phyloP scores from a whole-genome alignment of 768 basidiomycete species.

The Suillus sp. region DNA sequence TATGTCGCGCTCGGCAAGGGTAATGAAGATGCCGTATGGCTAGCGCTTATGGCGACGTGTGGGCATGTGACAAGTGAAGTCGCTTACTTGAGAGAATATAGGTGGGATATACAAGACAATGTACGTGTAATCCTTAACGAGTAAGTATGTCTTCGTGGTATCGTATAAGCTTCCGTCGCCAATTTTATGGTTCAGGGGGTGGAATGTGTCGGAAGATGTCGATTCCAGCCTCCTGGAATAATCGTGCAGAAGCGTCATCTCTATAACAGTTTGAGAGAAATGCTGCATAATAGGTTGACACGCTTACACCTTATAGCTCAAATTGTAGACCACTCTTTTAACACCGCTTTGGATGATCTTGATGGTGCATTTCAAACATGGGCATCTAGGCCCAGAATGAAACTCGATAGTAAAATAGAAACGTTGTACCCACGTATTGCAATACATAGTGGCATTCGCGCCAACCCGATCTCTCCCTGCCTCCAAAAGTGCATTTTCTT shows the following conservation, averaged over 20 bases:
- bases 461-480: slow-evolving; percentile 92
- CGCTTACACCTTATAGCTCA: slow-evolving; percentile 92
- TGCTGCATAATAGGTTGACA: background rate
- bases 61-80: slow-evolving; percentile 44
- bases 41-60: slow-evolving; percentile 62
- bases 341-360: slow-evolving; percentile 98
- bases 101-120: slow-evolving; percentile 63
- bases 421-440: slow-evolving; percentile 81
- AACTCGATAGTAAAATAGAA: slow-evolving; percentile 8
- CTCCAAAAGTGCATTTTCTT: slow-evolving; percentile 96
- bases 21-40: slow-evolving; percentile 86
- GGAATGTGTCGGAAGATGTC: slow-evolving; percentile 71
- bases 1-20: slow-evolving; percentile 59
- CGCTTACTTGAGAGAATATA: slow-evolving; percentile 52
- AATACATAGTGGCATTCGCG: slow-evolving; percentile 83
- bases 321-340: slow-evolving; percentile 89
- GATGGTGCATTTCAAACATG: slow-evolving; percentile 93
- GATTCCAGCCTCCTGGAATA: slow-evolving; percentile 85
- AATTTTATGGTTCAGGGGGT: slow-evolving; percentile 28
- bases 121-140: slow-evolving; percentile 30
- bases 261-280: slow-evolving; percentile 38
- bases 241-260: slow-evolving; percentile 77
- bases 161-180: slow-evolving; percentile 1
- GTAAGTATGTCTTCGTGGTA: slow-evolving; percentile 14
- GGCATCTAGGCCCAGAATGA: slow-evolving; percentile 63